These are phyloP conservation scores for Candida sp. DNA, from an alignment of 1,139 yeast genomes.

Conservation along the genomic window DNA sequence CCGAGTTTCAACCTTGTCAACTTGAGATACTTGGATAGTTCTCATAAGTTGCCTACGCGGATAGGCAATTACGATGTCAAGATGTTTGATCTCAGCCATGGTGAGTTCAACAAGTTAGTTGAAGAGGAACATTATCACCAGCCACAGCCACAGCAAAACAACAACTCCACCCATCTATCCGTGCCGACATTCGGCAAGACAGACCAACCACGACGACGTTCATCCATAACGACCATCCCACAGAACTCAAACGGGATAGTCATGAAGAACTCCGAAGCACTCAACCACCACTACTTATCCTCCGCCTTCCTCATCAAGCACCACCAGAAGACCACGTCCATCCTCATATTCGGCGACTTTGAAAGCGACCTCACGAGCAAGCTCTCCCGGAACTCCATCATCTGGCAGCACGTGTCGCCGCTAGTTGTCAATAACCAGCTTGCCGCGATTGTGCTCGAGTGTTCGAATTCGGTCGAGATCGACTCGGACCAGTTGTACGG, in stretches of 20 bases:
- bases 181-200: conserved; percentile 2
- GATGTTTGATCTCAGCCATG: conserved; percentile 46
- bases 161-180: not conserved
- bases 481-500: conserved; percentile 62
- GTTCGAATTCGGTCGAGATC: conserved; percentile 63
- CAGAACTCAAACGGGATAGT: conserved; percentile 7
- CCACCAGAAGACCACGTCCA: conserved; percentile 13
- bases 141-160: not conserved
- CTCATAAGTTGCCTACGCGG: conserved; percentile 12
- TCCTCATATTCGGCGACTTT: conserved; percentile 80
- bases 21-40: conserved; percentile 22
- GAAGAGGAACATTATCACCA: not conserved
- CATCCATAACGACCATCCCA: conserved; percentile 16
- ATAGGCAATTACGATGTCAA: conserved; percentile 26
- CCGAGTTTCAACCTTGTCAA: conserved; percentile 37
- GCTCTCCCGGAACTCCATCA: conserved; percentile 41
- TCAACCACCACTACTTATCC: conserved; percentile 26
- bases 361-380: conserved; percentile 65
- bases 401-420: conserved; percentile 65
- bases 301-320: conserved; percentile 57
- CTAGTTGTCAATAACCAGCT: conserved; percentile 40
- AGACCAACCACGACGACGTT: conserved; percentile 16
- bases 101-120: conserved; percentile 22
- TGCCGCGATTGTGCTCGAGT: conserved; percentile 70
- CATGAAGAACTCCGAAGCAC: conserved; percentile 8